phyloP scores from a whole-genome alignment of 2,329 filamentous ascomycete genomes.

The Raffaelea albimanens region DNA sequence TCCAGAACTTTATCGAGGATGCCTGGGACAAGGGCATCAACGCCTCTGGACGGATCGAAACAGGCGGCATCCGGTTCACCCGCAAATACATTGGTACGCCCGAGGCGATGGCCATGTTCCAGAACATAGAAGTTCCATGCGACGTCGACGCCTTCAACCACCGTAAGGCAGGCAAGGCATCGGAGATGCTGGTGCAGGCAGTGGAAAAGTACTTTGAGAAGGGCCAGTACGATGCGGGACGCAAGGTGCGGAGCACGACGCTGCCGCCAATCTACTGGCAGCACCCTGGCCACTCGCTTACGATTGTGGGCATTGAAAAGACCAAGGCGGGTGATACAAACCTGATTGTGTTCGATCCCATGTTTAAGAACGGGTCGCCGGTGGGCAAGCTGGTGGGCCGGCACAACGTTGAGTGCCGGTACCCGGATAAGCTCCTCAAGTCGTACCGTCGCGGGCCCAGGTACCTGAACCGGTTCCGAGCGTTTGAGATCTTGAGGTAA shows the following conservation, averaged over 20 bases:
- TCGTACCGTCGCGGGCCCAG: slow-evolving; percentile 62
- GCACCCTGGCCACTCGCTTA: slow-evolving; percentile 80
- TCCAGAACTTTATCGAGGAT: slow-evolving; percentile 78
- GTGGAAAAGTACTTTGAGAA: slow-evolving; percentile 67
- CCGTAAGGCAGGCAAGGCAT: slow-evolving; percentile 33
- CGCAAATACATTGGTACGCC: slow-evolving; percentile 93
- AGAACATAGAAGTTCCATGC: slow-evolving; percentile 58
- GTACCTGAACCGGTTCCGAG: slow-evolving; percentile 60
- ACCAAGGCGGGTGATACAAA: slow-evolving; percentile 53
- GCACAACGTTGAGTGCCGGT: slow-evolving; percentile 29
- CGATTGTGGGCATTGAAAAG: slow-evolving; percentile 76
- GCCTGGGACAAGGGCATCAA: slow-evolving; percentile 88
- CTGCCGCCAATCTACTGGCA: slow-evolving; percentile 86
- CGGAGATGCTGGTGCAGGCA: slow-evolving; percentile 51
- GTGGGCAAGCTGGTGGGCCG: slow-evolving; percentile 50
- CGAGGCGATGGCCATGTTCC: slow-evolving; percentile 75
- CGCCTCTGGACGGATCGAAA: slow-evolving; percentile 62
- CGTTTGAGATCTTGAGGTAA: slow-evolving; percentile 74
- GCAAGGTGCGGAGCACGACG: slow-evolving; percentile 60
- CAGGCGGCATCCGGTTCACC: slow-evolving; percentile 77
- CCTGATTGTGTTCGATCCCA: slow-evolving; percentile 81
- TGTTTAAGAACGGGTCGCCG: slow-evolving; percentile 59
- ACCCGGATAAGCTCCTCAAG: slow-evolving; percentile 49
- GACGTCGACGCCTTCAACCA: slow-evolving; percentile 52
- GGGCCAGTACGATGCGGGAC: slow-evolving; percentile 35